Evolutionary conservation across 192 early-diverging fungal genomes (phyloP), one percentile per base, ranked within the genome.

Genomic region (Tieghemiomyces parasiticus): DNA sequence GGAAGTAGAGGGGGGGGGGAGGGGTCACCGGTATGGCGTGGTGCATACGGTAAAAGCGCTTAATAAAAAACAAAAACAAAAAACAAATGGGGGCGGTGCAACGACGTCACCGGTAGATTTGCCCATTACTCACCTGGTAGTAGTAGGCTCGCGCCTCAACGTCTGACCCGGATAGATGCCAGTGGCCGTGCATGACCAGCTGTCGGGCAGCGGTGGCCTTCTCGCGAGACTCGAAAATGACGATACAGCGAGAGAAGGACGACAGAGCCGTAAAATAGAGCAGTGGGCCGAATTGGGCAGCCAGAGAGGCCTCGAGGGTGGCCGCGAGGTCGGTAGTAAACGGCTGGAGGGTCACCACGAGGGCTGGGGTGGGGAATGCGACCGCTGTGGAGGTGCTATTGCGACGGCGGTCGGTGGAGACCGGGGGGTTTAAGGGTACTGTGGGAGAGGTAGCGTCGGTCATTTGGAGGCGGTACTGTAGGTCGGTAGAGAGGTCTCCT

Each of bases 191-290:
- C 10, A 16, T 58, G 13, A 58, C 13, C n/a, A 58, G 35, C n/a
- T 38, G 34, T 13, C 35, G 31, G 22, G 74, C 74, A 22, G 56
- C 25, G 47, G 69, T 68, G 16, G 70, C 67, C 31, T 75, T 65
- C 9, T 54, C 62, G 12, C 68, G 69, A 33, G 47, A 22, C 1
- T 62, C 20, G 33, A 72, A 70, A 9, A 75, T 66, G 12, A 66
- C 74, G 19, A 75, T 60, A 22, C 74, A 75, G 62, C 74, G 70
- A 31, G 50, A 61, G 63, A 75, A 75, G 38, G 74, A 75, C 34
- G 28, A 58, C 9, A 75, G 68, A 46, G 59, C 62, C 33, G 70
- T 66, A 64, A 75, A 75, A 44, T 75, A 66, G 48, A 68, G 61
- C 32, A 75, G 56, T 6, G 64, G 32, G n/a, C 70, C 74, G 35